Evolutionary conservation across 768 basidiomycete species (phyloP), one percentile per base, ranked within the genome.

Genomic region (Zangia roseola): DNA sequence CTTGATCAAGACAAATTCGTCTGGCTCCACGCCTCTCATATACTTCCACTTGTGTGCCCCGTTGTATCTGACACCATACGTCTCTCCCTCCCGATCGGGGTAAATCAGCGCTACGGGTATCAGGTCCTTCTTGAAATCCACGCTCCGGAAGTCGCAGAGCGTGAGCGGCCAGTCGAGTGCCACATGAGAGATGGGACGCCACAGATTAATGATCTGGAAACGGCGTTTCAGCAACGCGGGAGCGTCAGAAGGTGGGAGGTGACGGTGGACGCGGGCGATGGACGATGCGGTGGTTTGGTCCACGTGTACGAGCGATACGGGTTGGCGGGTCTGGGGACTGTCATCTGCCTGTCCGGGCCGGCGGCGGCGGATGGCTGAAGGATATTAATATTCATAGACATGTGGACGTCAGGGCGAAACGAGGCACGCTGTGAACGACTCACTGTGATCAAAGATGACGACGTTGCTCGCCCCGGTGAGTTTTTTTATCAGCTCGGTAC

Each of bases 141-240:
- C 62, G 47, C 67, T 73, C 12, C 71, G 67, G 57, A 64, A 78
- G 62, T 81, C 80, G 56, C 76, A 76, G 0, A 77, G 64, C 10
- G 73, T 71, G 31, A 81, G 70, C 6, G 77, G 78, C 66, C 70
- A 76, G 50, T 79, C 80, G n/a, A 61, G 57, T 3, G 76, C 77
- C 2, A 69, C 54, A 50, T 74, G 63, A 16, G 65, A 56, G 56
- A 80, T 77, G 1, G 79, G 79, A 19, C 79, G 71, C 80, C 80
- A 81, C 48, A 81, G 61, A 60, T 79, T 80, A 52, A 80, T 71
- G 52, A 80, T 75, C 54, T 79, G 77, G 62, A 76, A 79, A 50
- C 78, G 75, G 20, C 67, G 61, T 51, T 70, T 59, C 30, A 78
- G 68, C 41, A 78, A 56, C 36, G 28, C 61, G 53, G 66, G 66